Evolutionary conservation across 1,139 yeast genomes (phyloP).

Genomic region (Hemisphaericaspora lyxosophila): DNA sequence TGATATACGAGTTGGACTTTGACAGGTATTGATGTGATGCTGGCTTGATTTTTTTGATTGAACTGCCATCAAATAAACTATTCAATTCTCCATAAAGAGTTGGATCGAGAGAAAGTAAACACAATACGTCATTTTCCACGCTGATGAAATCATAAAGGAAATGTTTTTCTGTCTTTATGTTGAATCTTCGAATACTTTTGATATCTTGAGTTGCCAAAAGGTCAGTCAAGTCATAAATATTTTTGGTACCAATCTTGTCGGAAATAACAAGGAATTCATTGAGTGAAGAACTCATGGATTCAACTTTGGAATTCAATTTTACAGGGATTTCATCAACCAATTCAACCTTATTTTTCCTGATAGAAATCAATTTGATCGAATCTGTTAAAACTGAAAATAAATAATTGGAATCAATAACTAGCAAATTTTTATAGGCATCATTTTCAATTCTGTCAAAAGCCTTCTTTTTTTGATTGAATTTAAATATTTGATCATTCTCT

Average conservation of each 20-base stretch:
- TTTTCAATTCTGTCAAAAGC: conserved; percentile 12
- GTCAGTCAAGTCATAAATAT: conserved; percentile 31
- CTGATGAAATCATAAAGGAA: conserved; percentile 13
- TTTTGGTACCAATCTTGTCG: conserved; percentile 11
- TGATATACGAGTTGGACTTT: conserved; percentile 10
- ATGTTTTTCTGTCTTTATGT: conserved; percentile 10
- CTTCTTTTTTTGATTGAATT: conserved; percentile 10
- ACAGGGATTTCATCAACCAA: conserved; percentile 7
- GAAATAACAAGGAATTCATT: conserved; percentile 17
- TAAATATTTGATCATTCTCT: conserved; percentile 18
- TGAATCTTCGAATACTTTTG: conserved; percentile 14
- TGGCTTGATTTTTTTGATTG: conserved; percentile 9
- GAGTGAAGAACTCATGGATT: conserved; percentile 17
- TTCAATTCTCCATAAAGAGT: conserved; percentile 12
- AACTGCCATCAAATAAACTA: conserved; percentile 14
- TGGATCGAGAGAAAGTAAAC: conserved; percentile 9
- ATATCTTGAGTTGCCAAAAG: conserved; percentile 24
- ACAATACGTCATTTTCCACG: conserved; percentile 11
- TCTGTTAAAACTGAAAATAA: conserved; percentile 9
- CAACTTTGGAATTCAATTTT: conserved; percentile 7
- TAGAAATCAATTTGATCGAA: conserved; percentile 9
- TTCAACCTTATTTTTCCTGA: conserved; percentile 8
- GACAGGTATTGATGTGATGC: conserved; percentile 11
- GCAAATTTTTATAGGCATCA: conserved; percentile 12
- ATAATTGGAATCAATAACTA: conserved; percentile 14